Conservation (phyloP, 208 protist species). For the Leishmania martiniquensis region DNA sequence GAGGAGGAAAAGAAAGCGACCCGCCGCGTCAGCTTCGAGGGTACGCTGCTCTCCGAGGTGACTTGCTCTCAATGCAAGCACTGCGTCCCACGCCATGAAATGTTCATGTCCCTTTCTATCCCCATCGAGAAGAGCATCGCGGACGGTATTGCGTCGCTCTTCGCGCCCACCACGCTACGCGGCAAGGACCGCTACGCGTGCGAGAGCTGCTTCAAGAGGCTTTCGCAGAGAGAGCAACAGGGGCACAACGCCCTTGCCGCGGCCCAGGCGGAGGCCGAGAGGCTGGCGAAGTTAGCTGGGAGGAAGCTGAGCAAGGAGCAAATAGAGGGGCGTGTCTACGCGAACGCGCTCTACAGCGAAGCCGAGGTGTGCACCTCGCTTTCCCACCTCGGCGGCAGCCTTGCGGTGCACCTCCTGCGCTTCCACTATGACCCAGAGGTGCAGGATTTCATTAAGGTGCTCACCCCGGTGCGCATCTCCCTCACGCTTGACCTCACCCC, state of each 20-base stretch:
- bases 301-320: slow-evolving; percentile 31
- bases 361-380: slow-evolving; percentile 66
- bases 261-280: slow-evolving; percentile 40
- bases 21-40: slow-evolving; percentile 75
- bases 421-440: slow-evolving; percentile 68
- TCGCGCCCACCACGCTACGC: slow-evolving; percentile 41
- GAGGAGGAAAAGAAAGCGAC: slow-evolving; percentile 52
- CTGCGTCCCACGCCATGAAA: slow-evolving; percentile 58
- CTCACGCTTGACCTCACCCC: slow-evolving; percentile 57
- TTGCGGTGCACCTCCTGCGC: slow-evolving; percentile 82
- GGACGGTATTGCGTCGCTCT: slow-evolving; percentile 55
- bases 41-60: slow-evolving; percentile 62
- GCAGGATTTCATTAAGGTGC: slow-evolving; percentile 70
- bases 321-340: slow-evolving; percentile 34
- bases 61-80: slow-evolving; percentile 57
- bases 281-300: slow-evolving; percentile 27
- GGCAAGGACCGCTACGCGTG: slow-evolving; percentile 85
- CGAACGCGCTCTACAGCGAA: slow-evolving; percentile 80
- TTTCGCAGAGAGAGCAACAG: slow-evolving; percentile 57
- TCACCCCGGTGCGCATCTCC: slow-evolving; percentile 56
- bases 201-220: slow-evolving; percentile 77
- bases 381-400: slow-evolving; percentile 60
- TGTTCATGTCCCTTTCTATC: slow-evolving; percentile 88
- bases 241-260: slow-evolving; percentile 58
- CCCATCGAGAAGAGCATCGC: slow-evolving; percentile 69